Conservation (phyloP, 2,329 filamentous ascomycete species). For the Raffaelea arxii region DNA sequence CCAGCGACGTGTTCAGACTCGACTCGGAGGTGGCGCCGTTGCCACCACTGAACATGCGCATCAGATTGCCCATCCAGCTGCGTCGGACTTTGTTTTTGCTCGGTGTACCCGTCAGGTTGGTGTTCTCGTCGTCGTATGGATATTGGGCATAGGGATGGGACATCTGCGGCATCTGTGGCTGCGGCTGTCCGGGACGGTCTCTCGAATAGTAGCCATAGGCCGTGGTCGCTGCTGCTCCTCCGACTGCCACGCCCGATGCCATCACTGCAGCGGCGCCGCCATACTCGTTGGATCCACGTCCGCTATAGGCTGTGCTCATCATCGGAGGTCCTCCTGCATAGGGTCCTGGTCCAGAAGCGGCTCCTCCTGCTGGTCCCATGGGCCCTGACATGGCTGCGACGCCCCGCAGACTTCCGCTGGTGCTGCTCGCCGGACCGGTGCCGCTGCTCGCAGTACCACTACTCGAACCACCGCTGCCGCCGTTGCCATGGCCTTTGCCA, state of each 20-base stretch:
- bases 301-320: not conserved
- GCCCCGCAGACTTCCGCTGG: not conserved
- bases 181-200: not conserved
- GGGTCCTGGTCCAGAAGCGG: not conserved
- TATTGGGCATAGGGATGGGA: not conserved
- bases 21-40: conserved; percentile 17
- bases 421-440: not conserved
- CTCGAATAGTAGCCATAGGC: not conserved
- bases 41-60: conserved; percentile 46
- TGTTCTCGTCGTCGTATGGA: conserved; percentile 20
- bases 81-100: conserved; percentile 46
- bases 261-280: not conserved
- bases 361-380: not conserved
- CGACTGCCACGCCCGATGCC: not conserved
- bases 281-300: not conserved
- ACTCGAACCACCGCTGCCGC: conserved; percentile 2
- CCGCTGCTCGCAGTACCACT: not conserved
- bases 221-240: not conserved
- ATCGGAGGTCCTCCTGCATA: not conserved
- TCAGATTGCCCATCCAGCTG: conserved; percentile 61
- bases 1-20: conserved; percentile 10
- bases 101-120: conserved; percentile 37
- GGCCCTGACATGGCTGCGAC: not conserved
- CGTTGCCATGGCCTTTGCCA: conserved; percentile 18
- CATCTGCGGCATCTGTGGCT: not conserved